These are phyloP conservation scores for Trichoderma brevicompactum DNA, from an alignment of 2,329 filamentous ascomycete species.

Conservation along the genomic window DNA sequence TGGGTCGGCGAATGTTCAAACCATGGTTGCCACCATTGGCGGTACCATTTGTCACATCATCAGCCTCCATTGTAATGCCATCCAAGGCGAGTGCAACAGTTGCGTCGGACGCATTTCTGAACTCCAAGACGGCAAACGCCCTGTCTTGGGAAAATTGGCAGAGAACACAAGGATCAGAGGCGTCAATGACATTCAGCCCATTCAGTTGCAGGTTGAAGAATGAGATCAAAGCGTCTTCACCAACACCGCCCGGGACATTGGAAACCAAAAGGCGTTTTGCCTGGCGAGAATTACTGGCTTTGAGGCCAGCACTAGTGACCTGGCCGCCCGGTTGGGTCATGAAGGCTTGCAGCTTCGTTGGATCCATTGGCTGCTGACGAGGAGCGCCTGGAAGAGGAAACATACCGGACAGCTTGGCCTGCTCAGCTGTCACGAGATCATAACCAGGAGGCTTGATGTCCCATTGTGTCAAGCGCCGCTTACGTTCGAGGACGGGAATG, in stretches of 20 bases:
- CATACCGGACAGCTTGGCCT: constrained; percentile 98
- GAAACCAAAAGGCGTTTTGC: constrained; percentile 88
- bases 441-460: constrained; percentile 99
- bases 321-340: constrained; percentile 84
- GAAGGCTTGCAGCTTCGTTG: constrained; percentile 89
- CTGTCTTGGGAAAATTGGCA: constrained; percentile 80
- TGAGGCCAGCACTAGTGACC: constrained; percentile 76
- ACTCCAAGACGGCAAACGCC: constrained; percentile 86
- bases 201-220: constrained; percentile 99
- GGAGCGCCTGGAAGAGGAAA: constrained; percentile 96
- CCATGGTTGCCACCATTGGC: constrained; percentile 60
- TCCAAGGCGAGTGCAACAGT: constrained; percentile 91
- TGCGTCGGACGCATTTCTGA: constrained; percentile 83
- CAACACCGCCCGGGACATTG: constrained; percentile 75
- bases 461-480: constrained; percentile 96
- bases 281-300: constrained; percentile 91
- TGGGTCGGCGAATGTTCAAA: constrained; percentile 81
- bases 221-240: constrained; percentile 73
- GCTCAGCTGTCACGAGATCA: constrained; percentile 96
- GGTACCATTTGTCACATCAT: constrained; percentile 60
- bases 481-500: constrained; percentile 79
- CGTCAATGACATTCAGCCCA: constrained; percentile 88
- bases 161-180: constrained; percentile 80
- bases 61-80: constrained; percentile 83
- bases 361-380: constrained; percentile 93